phyloP scores from a whole-genome alignment of 768 basidiomycete species.

The Tylopilus cervinicoccineus region DNA sequence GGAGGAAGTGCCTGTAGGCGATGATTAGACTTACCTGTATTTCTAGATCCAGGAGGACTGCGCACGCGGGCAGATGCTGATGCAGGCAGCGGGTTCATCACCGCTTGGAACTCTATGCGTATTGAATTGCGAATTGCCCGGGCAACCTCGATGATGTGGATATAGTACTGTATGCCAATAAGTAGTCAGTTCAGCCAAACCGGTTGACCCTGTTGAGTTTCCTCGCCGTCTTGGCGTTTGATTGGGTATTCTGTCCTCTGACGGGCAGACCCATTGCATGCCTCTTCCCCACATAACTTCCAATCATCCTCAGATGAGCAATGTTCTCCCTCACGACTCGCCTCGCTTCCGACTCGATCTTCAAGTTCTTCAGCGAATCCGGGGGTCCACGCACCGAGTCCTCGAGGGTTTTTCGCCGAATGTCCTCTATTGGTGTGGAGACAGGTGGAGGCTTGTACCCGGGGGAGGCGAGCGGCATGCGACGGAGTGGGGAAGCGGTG shows the following conservation, averaged over 20 bases:
- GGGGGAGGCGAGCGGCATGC: slow-evolving; percentile 60
- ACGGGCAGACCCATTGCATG: slow-evolving; percentile 94
- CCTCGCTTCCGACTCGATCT: slow-evolving; percentile 84
- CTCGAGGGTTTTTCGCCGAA: slow-evolving; percentile 27
- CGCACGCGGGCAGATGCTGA: slow-evolving; percentile 1
- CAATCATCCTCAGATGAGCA: slow-evolving; percentile 88
- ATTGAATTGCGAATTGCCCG: not conserved
- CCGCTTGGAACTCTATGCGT: not conserved
- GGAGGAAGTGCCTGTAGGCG: slow-evolving; percentile 91
- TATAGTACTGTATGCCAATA: slow-evolving; percentile 10
- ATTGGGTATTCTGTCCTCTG: slow-evolving; percentile 89
- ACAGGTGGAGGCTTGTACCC: slow-evolving; percentile 47
- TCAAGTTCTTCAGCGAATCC: slow-evolving; percentile 71
- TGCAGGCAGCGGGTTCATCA: not conserved
- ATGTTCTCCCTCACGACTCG: slow-evolving; percentile 87
- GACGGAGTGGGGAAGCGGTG: slow-evolving; percentile 63
- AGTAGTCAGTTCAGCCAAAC: slow-evolving; percentile 29
- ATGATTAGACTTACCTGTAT: slow-evolving; percentile 57
- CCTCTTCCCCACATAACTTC: slow-evolving; percentile 87
- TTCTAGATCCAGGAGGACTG: slow-evolving; percentile 6
- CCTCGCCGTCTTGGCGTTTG: slow-evolving; percentile 85
- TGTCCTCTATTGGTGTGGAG: slow-evolving; percentile 30
- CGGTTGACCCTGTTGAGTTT: slow-evolving; percentile 87
- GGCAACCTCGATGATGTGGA: slow-evolving; percentile 1
- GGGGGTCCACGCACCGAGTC: slow-evolving; percentile 32